Percentiles rank a stretch among this genome's conserved stretches.
These are phyloP conservation scores for Meyerozyma sp. DNA, from an alignment of 1,139 yeast species.

Conservation along the genomic window DNA sequence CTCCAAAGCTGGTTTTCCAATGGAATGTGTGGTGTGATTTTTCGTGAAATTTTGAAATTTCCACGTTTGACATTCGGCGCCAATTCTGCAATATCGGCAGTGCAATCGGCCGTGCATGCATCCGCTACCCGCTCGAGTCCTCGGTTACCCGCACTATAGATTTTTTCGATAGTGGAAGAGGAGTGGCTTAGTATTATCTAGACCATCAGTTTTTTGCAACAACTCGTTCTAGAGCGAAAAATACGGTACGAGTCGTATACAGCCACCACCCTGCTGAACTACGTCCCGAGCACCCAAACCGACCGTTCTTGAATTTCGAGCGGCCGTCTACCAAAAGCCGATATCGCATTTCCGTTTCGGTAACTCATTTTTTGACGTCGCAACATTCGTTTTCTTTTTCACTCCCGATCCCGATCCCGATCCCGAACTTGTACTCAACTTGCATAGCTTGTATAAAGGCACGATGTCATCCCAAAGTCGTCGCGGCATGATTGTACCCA, in stretches of 20 bases:
- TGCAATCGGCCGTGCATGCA: not conserved
- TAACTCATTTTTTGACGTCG: not conserved
- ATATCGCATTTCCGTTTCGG: not conserved
- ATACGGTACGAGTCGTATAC: not conserved
- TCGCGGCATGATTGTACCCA: not conserved
- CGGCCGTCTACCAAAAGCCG: too few relatives aligned
- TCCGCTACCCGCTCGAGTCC: too few relatives aligned
- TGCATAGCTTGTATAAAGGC: not conserved
- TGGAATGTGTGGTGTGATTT: too few relatives aligned
- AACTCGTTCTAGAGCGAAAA: not conserved
- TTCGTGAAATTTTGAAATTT: too few relatives aligned
- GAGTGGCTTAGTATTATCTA: not conserved
- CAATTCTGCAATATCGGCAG: too few relatives aligned
- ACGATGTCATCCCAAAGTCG: not conserved
- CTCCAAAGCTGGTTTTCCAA: not conserved
- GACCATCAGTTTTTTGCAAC: not conserved
- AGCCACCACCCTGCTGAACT: too few relatives aligned
- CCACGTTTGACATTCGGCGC: too few relatives aligned
- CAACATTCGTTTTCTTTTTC: not conserved
- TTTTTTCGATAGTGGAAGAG: not conserved
- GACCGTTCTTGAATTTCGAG: too few relatives aligned
- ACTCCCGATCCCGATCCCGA: not conserved
- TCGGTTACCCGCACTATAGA: not conserved
- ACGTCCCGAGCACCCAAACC: too few relatives aligned
- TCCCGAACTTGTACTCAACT: not conserved